phyloP scores from a whole-genome alignment of 768 basidiomycete species.

The Serendipita sp. region DNA sequence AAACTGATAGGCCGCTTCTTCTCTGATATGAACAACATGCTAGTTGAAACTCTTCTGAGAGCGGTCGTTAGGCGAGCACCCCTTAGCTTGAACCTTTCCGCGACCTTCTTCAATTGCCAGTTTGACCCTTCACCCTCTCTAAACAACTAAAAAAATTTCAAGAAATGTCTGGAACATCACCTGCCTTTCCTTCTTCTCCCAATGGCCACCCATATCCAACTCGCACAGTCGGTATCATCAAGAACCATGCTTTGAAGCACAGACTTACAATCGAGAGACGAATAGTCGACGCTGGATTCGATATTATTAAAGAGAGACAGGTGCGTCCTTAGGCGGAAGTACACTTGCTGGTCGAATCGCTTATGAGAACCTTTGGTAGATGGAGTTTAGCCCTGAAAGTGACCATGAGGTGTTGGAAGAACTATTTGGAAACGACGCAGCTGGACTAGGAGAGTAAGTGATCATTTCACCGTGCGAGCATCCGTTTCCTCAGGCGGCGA shows the following conservation, averaged over 20 bases:
- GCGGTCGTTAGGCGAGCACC: too few species aligned
- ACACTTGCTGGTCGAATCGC: conserved; percentile 12
- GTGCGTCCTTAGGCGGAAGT: conserved; percentile 26
- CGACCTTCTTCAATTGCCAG: too few species aligned
- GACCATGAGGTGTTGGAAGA: conserved; percentile 68
- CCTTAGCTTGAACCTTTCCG: too few species aligned
- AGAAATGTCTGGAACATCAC: conserved; percentile 6
- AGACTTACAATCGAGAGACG: conserved; percentile 61
- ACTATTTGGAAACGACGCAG: conserved; percentile 63
- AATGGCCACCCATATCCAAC: conserved; percentile 15
- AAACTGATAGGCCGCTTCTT: too few species aligned
- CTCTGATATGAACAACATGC: too few species aligned
- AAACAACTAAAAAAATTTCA: neutral
- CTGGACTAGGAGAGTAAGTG: conserved; percentile 61
- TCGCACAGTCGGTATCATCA: conserved; percentile 77
- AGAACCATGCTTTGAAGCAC: conserved; percentile 38
- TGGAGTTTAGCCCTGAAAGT: conserved; percentile 74
- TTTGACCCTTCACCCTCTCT: neutral
- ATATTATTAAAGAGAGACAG: conserved; percentile 21
- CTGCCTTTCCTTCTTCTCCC: neutral
- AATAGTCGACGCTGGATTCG: conserved; percentile 68
- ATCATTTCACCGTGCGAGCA: neutral
- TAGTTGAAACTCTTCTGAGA: too few species aligned
- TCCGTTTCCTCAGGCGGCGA: neutral
- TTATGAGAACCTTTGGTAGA: conserved; percentile 79